Percentiles rank a stretch among this genome's conserved stretches.
Conservation (phyloP, 1,284 basidiomycete genomes). For the Rhodotorula sp. region DNA sequence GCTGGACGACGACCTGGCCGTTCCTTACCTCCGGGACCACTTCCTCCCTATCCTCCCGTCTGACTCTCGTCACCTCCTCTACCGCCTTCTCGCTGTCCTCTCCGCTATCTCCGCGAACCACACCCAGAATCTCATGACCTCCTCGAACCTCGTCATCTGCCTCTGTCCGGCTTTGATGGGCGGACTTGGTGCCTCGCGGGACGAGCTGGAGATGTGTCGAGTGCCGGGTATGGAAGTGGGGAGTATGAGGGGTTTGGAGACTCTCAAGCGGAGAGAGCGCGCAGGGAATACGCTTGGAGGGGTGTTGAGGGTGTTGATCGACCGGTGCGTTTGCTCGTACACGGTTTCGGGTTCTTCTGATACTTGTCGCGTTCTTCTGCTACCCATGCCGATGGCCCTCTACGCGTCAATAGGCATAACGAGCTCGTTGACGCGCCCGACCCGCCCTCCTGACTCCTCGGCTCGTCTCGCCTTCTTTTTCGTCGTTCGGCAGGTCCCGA, state of each 20-base stretch:
- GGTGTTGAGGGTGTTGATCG: slow-evolving; percentile 30
- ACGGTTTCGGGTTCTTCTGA: neutral
- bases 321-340: slow-evolving; percentile 7
- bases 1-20: neutral
- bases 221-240: slow-evolving; percentile 15
- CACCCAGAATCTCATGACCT: slow-evolving; percentile 38
- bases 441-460: too few relatives aligned
- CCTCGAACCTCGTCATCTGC: slow-evolving; percentile 41
- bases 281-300: slow-evolving; percentile 26
- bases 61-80: slow-evolving; percentile 4
- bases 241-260: neutral
- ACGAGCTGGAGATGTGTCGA: slow-evolving; percentile 29
- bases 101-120: slow-evolving; percentile 1
- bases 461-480: neutral
- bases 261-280: neutral
- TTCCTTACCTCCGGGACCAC: slow-evolving; percentile 16
- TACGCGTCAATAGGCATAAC: too few relatives aligned
- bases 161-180: slow-evolving; percentile 36
- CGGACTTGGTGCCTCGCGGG: slow-evolving; percentile 21
- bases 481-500: neutral
- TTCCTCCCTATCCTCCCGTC: slow-evolving; percentile 23
- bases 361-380: neutral
- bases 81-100: slow-evolving; percentile 20
- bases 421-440: too few relatives aligned
- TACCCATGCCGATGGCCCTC: too few relatives aligned